Conservation (phyloP, 1,284 basidiomycete species). For the Coniferiporia weirii region DNA sequence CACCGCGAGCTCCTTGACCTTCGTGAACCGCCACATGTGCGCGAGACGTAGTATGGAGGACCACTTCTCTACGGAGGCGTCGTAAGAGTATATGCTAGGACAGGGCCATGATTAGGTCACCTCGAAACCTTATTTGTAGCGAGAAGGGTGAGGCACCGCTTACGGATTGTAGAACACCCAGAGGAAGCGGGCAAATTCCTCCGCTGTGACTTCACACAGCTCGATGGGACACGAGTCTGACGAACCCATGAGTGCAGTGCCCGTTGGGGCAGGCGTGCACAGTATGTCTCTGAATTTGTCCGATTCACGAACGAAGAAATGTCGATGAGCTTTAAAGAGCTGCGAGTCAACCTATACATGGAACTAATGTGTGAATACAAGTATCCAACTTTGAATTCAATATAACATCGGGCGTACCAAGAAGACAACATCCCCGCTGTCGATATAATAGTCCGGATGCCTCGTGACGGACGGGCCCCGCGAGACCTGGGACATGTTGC, state of each 20-base stretch:
- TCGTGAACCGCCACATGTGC: constrained; percentile 20
- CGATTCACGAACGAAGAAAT: constrained; percentile 65
- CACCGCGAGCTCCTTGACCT: constrained; percentile 38
- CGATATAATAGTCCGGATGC: constrained; percentile 15
- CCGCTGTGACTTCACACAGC: constrained; percentile 41
- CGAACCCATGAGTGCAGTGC: constrained; percentile 36
- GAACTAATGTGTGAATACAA: background rate
- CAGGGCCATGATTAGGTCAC: background rate
- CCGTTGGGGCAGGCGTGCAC: constrained; percentile 29
- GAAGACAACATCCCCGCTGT: constrained; percentile 18
- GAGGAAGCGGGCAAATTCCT: constrained; percentile 52
- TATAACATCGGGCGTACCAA: background rate
- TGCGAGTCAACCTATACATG: constrained; percentile 40
- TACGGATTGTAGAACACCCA: constrained; percentile 72
- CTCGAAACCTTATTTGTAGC: background rate
- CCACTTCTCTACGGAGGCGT: constrained; percentile 15
- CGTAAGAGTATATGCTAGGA: constrained; percentile 44
- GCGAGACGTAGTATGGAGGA: constrained; percentile 21
- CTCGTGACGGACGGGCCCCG: constrained; percentile 5
- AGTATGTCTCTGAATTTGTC: constrained; percentile 35
- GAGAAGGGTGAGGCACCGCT: constrained; percentile 24
- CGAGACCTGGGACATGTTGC: constrained; percentile 8
- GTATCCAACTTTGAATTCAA: too few species aligned
- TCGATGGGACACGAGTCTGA: constrained; percentile 46
- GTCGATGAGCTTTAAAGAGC: constrained; percentile 53